These are phyloP conservation scores for Penicillium sp. DNA, from an alignment of 2,329 filamentous ascomycete genomes.

Conservation along the genomic window DNA sequence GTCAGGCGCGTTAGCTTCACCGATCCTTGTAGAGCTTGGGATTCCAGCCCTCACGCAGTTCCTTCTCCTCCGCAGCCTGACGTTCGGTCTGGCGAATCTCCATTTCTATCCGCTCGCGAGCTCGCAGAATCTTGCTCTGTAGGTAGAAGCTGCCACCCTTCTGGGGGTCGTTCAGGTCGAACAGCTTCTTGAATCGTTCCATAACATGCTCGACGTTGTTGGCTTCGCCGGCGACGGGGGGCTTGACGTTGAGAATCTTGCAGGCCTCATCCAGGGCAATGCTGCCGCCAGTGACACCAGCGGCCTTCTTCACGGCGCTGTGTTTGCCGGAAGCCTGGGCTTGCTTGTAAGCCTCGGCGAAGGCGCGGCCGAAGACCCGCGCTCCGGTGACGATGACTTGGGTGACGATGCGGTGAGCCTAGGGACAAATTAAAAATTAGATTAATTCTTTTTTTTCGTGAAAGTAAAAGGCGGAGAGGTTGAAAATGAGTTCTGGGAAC, in stretches of 20 bases:
- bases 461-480: background rate
- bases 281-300: constrained; percentile 62
- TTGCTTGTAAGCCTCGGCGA: constrained; percentile 93
- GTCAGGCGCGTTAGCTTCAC: constrained; percentile 40
- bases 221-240: constrained; percentile 73
- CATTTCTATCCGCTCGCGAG: constrained; percentile 86
- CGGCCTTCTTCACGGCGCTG: constrained; percentile 68
- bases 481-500: constrained; percentile 1
- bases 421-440: constrained; percentile 10
- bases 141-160: constrained; percentile 98
- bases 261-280: constrained; percentile 95
- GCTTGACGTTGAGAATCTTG: constrained; percentile 94
- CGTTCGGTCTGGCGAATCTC: constrained; percentile 75
- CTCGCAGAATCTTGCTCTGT: constrained; percentile 92
- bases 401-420: constrained; percentile 94
- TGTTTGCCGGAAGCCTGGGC: constrained; percentile 85
- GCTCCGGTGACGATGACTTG: constrained; percentile 89
- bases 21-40: constrained; percentile 92
- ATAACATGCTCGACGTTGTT: constrained; percentile 80
- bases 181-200: constrained; percentile 88
- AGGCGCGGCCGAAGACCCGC: constrained; percentile 89
- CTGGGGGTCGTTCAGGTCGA: constrained; percentile 90
- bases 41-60: constrained; percentile 83
- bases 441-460: background rate
- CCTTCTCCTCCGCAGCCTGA: constrained; percentile 71